Evolutionary conservation across 2,329 filamentous ascomycete species (phyloP), one percentile per base, ranked within the genome.

Genomic region (Ampelomyces quisqualis): DNA sequence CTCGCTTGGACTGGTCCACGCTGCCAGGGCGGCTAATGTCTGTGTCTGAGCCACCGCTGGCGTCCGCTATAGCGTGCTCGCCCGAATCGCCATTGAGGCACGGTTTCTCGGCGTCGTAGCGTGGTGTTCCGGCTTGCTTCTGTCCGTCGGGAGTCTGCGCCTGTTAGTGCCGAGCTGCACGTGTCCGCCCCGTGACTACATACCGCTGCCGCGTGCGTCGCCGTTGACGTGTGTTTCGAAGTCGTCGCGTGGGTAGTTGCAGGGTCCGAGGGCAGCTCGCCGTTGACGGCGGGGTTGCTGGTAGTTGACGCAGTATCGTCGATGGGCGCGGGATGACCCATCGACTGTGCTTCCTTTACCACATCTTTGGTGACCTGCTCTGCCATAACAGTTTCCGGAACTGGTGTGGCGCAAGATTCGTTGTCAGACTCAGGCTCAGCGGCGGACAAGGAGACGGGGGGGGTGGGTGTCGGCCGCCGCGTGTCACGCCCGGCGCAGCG

Each of bases 11-110:
- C 62, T 78, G 74, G 65, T 67, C 73, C 52, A 67, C 58, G 30
- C 62, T 68, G 43, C 80, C 79, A 35, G 73, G 72, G 57, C 80
- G 80, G 47, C 82, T 83, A 53, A 81, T 79, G 64, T 90, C 87
- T 27, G 81, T 88, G 69, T 90, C 87, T 40, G 87, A 90, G 56
- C 82, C 84, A 54, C 84, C 85, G 65, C 82, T 88, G 50, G 80
- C 75, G 64, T 85, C 88, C 49, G 81, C 81, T 57, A 85, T 80
- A 24, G 60, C 55, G n/a, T 56, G 55, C 19, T 68, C 63, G 34
- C 47, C 65, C 10, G 62, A 57, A 39, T 65, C 62, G 26, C 65
- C 69, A 34, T 70, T 70, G 30, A 64, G 58, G 23, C 64, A 55
- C 8, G 45, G 42, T 22, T 63, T 61, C 27, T 51, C 58, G 7